phyloP scores from a whole-genome alignment of 495 filamentous ascomycete species.

The Aspergillus affinis region DNA sequence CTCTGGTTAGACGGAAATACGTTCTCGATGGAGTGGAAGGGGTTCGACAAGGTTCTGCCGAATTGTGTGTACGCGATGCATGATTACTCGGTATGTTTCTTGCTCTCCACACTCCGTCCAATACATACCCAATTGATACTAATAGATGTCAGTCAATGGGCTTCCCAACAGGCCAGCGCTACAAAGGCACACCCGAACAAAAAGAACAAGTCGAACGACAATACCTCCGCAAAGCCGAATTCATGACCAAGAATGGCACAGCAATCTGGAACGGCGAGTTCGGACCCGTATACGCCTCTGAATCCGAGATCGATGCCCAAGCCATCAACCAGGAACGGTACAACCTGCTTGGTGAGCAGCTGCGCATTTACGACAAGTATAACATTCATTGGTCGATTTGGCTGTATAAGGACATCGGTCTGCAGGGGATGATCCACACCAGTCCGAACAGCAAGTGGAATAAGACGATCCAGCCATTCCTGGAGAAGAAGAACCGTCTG shows the following conservation, averaged over 20 bases:
- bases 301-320: conserved; percentile 33
- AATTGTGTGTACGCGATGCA: conserved; percentile 64
- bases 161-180: conserved; percentile 54
- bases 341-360: conserved; percentile 54
- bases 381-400: conserved; percentile 62
- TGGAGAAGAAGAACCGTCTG: conserved; percentile 54
- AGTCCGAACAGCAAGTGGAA: conserved; percentile 50
- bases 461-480: conserved; percentile 48
- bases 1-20: conserved; percentile 67
- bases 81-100: conserved; percentile 50
- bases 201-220: conserved; percentile 44
- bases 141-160: conserved; percentile 42
- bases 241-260: conserved; percentile 52
- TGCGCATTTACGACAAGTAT: conserved; percentile 56
- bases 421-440: conserved; percentile 61
- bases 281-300: conserved; percentile 58
- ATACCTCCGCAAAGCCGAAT: conserved; percentile 57
- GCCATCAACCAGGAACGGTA: conserved; percentile 54
- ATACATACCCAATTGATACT: neutral
- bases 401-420: conserved; percentile 66
- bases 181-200: conserved; percentile 52
- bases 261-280: conserved; percentile 70
- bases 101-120: neutral
- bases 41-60: conserved; percentile 44
- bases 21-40: conserved; percentile 56